Conservation (phyloP, 371 early-diverging fungal species). For the Rhizopus delemar region DNA sequence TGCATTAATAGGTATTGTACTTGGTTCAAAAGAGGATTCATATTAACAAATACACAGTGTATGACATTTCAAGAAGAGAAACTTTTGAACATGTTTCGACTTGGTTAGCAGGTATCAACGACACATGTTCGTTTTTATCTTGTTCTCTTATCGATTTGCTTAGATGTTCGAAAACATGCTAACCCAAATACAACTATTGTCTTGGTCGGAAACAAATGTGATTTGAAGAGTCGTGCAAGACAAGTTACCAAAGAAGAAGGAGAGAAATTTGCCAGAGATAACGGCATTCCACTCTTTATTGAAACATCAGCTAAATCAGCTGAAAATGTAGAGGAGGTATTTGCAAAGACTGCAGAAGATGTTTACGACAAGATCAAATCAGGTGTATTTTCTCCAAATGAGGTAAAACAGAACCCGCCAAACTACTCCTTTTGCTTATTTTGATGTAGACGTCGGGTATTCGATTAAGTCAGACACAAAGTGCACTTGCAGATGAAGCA, state of each 20-base stretch:
- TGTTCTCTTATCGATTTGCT: no score
- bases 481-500: conserved; percentile 51
- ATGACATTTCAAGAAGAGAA: conserved; percentile 82
- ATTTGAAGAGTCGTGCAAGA: conserved; percentile 73
- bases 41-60: conserved; percentile 42
- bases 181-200: conserved; percentile 91
- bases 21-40: neutral
- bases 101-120: conserved; percentile 82
- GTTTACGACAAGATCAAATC: conserved; percentile 82
- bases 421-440: conserved; percentile 3
- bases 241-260: conserved; percentile 90
- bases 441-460: conserved; percentile 55
- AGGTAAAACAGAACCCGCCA: conserved; percentile 40
- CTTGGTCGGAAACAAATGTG: conserved; percentile 94
- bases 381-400: conserved; percentile 76
- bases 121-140: no score
- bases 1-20: conserved; percentile 68
- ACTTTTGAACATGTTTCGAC: conserved; percentile 89
- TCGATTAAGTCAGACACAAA: conserved; percentile 46
- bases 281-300: conserved; percentile 81
- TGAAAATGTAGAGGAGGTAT: conserved; percentile 86
- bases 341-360: conserved; percentile 76
- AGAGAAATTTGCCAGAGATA: conserved; percentile 82
- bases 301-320: conserved; percentile 96
- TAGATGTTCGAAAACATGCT: conserved; percentile 81